Base-by-base conservation (phyloP, 192 early-diverging fungal species). In the Glomus cerebriforme region DNA sequence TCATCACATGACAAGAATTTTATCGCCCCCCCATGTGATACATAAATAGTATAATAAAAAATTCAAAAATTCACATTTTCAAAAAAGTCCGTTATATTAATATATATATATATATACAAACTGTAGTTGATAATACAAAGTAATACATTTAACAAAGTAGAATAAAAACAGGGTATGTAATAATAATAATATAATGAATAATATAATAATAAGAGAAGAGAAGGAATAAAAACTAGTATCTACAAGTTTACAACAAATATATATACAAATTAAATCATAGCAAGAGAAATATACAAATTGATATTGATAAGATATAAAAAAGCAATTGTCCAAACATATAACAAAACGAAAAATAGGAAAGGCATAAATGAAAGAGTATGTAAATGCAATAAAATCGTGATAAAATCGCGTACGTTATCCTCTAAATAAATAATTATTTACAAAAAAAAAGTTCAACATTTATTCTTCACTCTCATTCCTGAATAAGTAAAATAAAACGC, bases 231-330 rank as follows among this genome's bases (percentile, higher is more conserved):
- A 68, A 35, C 29, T 35, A 35, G 66, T 35, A 68, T 68, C 29
- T 31, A 68, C 62, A 64, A 64, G 26, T 64, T 31, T 64, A 68
- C 66, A 39, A 68, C 66, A 35, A 68, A 35, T 68, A 68, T 68
- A 68, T 68, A 31, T 68, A 68, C 66, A 68, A 68, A 35, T 68
- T 68, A 68, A 35, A 68, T 37, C 19, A 68, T 32, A 32, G 19
- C 66, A 37, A 68, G 34, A 68, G 66, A 68, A 68, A 68, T 68
- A 68, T 68, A 68, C 66, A 68, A 68, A 68, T 31, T 31, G 63
- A 65, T 65, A 54, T 68, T 22, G 66, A 31, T 35, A 32, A 12
- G 15, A 12, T 9, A 12, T 31, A 65, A n/a, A 37, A 37, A 68
- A 68, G 17, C 66, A 68, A 68, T 68, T 65, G 63, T 65, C 27